A percentile compares a stretch with the other conserved stretches of the same genome.
Evolutionary conservation across 2,329 filamentous ascomycete genomes (phyloP).

Genomic region (Venturiaceae sp.): DNA sequence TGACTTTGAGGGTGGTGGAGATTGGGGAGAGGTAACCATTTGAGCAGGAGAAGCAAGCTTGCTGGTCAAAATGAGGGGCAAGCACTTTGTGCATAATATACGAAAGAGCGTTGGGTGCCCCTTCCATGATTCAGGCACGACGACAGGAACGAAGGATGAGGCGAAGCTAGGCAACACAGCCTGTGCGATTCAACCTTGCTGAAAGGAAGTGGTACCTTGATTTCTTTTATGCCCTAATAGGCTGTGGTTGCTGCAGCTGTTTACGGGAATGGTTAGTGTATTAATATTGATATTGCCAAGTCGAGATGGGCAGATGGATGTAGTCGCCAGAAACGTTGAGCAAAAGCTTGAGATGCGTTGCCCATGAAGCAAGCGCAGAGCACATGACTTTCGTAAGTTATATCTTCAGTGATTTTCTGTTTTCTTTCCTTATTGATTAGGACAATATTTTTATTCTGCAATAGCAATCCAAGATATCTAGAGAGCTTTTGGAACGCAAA

Average conservation of each 20-base stretch:
- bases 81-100: background rate
- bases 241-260: background rate
- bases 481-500: no score
- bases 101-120: background rate
- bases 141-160: background rate
- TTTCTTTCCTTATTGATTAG: no score
- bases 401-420: no score
- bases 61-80: background rate
- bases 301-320: background rate
- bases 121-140: background rate
- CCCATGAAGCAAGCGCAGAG: no score
- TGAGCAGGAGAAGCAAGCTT: no score
- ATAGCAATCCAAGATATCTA: no score
- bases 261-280: background rate
- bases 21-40: background rate
- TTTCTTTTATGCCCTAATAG: background rate
- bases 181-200: background rate
- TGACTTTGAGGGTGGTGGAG: background rate
- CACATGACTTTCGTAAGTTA: no score
- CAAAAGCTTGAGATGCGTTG: no score
- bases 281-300: background rate
- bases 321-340: no score
- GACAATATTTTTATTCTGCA: no score
- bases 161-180: background rate
- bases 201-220: background rate